Percentiles rank a stretch among this genome's conserved stretches.
Conservation (phyloP, 805 yeast species). For the Blastobotrys terrestris region DNA sequence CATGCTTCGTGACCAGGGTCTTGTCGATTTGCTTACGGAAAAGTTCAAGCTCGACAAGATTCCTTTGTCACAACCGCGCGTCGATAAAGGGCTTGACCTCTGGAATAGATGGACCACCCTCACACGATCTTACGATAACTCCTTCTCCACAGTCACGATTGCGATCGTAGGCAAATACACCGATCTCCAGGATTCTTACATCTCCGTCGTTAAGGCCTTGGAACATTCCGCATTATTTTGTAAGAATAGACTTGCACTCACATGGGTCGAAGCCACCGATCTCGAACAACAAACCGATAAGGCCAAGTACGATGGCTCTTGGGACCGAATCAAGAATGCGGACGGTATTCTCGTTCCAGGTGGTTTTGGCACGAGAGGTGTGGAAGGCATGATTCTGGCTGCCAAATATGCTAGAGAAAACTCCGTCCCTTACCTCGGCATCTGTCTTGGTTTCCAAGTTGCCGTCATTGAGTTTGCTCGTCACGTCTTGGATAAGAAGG, state of each 20-base stretch:
- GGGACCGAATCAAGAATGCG: slow-evolving; percentile 89
- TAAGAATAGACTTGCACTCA: slow-evolving; percentile 73
- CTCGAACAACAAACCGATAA: slow-evolving; percentile 74
- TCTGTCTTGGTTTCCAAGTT: slow-evolving; percentile 94
- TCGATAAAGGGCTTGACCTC: slow-evolving; percentile 59
- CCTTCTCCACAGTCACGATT: slow-evolving; percentile 82
- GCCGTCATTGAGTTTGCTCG: slow-evolving; percentile 94
- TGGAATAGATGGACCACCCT: slow-evolving; percentile 73
- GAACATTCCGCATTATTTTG: slow-evolving; percentile 95
- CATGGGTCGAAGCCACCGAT: slow-evolving; percentile 94
- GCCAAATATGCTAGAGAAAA: slow-evolving; percentile 98
- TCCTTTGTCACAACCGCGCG: slow-evolving; percentile 43
- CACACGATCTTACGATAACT: slow-evolving; percentile 73
- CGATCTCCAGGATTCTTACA: slow-evolving; percentile 87
- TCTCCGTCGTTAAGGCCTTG: slow-evolving; percentile 89
- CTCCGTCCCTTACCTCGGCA: slow-evolving; percentile 90
- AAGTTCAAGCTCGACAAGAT: slow-evolving; percentile 58
- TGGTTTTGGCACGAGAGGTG: slow-evolving; percentile 96
- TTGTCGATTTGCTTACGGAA: slow-evolving; percentile 63
- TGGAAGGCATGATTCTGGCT: slow-evolving; percentile 96
- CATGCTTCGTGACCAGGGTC: slow-evolving; percentile 77
- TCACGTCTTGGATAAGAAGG: slow-evolving; percentile 56
- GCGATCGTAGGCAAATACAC: slow-evolving; percentile 98
- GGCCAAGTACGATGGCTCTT: slow-evolving; percentile 84
- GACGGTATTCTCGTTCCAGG: slow-evolving; percentile 98